Evolutionary conservation across 768 basidiomycete genomes (phyloP).

Genomic region (Kwoniella heveanensis): DNA sequence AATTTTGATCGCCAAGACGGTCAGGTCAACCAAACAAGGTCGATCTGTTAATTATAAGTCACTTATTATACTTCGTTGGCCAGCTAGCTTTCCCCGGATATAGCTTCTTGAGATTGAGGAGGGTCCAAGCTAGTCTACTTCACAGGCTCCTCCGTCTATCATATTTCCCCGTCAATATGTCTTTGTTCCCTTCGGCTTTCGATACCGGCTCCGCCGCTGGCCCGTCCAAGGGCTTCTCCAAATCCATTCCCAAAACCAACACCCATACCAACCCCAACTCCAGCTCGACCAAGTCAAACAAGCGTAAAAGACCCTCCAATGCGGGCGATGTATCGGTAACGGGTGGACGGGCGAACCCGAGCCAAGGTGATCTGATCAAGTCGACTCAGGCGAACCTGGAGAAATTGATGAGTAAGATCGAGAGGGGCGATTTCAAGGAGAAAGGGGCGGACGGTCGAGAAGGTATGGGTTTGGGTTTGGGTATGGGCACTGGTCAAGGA

Average conservation of each 20-base stretch:
- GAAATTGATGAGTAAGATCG: slow-evolving; percentile 49
- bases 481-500: background rate
- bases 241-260: slow-evolving; percentile 9
- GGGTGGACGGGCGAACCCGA: background rate
- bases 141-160: too few relatives aligned
- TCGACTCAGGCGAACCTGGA: slow-evolving; percentile 48
- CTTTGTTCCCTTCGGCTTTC: slow-evolving; percentile 46
- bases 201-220: slow-evolving; percentile 26
- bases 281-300: slow-evolving; percentile 20
- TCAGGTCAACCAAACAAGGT: too few relatives aligned
- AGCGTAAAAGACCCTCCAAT: slow-evolving; percentile 40
- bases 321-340: background rate
- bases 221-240: slow-evolving; percentile 16
- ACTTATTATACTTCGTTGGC: too few relatives aligned
- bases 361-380: slow-evolving; percentile 27
- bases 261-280: background rate
- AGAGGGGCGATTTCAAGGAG: slow-evolving; percentile 33
- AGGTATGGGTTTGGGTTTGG: slow-evolving; percentile 24
- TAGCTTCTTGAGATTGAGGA: background rate
- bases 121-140: too few relatives aligned
- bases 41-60: too few relatives aligned
- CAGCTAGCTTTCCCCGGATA: too few relatives aligned
- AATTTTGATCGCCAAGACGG: too few relatives aligned
- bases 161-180: slow-evolving; percentile 37
- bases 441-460: slow-evolving; percentile 26